phyloP scores from a whole-genome alignment of 2,329 filamentous ascomycete genomes.

The Penicillium olsonii region DNA sequence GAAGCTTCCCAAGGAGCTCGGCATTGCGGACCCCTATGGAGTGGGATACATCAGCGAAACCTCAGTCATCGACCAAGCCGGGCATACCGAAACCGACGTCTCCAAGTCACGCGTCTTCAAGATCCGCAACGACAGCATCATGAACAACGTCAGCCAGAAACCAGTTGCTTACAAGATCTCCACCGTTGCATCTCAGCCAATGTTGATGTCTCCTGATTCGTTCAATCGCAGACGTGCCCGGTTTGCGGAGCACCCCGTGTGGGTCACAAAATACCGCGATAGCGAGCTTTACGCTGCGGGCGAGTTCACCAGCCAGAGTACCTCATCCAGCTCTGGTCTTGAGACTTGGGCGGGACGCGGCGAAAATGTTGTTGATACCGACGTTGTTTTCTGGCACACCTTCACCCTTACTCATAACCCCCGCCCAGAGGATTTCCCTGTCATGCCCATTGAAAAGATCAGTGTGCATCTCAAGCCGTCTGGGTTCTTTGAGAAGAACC shows the following conservation, averaged over 20 bases:
- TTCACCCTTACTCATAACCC: conserved; percentile 47
- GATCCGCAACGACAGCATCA: conserved; percentile 54
- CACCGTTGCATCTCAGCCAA: conserved; percentile 55
- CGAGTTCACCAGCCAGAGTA: conserved; percentile 53
- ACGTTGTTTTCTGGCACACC: conserved; percentile 41
- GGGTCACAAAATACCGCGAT: conserved; percentile 54
- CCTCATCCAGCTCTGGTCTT: no score
- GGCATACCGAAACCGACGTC: conserved; percentile 45
- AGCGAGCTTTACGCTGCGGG: conserved; percentile 53
- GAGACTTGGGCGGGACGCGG: conserved; percentile 22
- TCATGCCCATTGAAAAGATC: conserved; percentile 37
- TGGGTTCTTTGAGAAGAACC: conserved; percentile 26
- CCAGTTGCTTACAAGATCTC: conserved; percentile 58
- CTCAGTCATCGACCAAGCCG: conserved; percentile 45
- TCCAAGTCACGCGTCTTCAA: conserved; percentile 54
- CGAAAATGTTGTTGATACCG: conserved; percentile 13
- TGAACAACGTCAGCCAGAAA: conserved; percentile 54
- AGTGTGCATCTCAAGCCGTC: conserved; percentile 23
- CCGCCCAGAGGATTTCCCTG: conserved; percentile 43
- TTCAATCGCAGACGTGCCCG: conserved; percentile 53
- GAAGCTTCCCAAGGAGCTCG: conserved; percentile 54
- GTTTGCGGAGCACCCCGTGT: conserved; percentile 54
- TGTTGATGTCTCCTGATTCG: conserved; percentile 53
- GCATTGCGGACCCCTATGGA: conserved; percentile 51
- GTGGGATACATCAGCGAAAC: conserved; percentile 51